Base-by-base conservation (phyloP, 2,329 filamentous ascomycete genomes). In the Fusarium sp. region DNA sequence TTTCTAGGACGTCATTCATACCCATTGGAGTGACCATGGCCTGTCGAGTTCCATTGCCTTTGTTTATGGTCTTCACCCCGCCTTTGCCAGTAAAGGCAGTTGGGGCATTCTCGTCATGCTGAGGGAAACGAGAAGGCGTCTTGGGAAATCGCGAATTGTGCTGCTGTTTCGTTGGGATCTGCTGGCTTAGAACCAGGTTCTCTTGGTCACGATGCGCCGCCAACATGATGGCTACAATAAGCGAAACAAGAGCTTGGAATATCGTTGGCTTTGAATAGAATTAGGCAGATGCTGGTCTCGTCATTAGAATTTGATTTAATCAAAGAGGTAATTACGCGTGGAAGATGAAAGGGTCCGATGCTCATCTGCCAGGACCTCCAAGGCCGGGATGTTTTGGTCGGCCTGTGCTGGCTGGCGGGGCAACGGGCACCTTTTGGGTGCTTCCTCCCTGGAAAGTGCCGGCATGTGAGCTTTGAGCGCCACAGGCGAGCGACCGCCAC, bases 121-220 rank as follows among this genome's bases (percentile, higher is more conserved):
- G 84, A 10, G 90, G 87, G 50, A 93, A 81, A 76, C 90, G 92
- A 77, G 94, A 88, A 0, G 94, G 94, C 7, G 94, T 97, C 81
- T 97, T 97, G 11, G 92, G 90, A 70, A 86, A 90, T 76, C 89
- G 89, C 62, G 88, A 86, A 58, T 95, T 97, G 58, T 92, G 89
- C 72, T 93, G 91, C 77, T 85, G 89, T 80, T 97, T 97, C 18
- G 88, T 85, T 16, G 89, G 88, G 25, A 89, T 86, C 77, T 94
- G 93, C 78, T 91, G 91, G 71, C 86, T 87, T 78, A 93, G 90
- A 75, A 93, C 88, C 79, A 93, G 82, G 81, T 98, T 98, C 81
- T 98, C 94, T 82, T 97, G 93, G 80, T 97, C 92, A 74, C 90
- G 88, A 77, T 91, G 89, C 77, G 91, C 86, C 65, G 92, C 92